Conservation (phyloP, 768 basidiomycete genomes). For the Kwoniella shandongensis region DNA sequence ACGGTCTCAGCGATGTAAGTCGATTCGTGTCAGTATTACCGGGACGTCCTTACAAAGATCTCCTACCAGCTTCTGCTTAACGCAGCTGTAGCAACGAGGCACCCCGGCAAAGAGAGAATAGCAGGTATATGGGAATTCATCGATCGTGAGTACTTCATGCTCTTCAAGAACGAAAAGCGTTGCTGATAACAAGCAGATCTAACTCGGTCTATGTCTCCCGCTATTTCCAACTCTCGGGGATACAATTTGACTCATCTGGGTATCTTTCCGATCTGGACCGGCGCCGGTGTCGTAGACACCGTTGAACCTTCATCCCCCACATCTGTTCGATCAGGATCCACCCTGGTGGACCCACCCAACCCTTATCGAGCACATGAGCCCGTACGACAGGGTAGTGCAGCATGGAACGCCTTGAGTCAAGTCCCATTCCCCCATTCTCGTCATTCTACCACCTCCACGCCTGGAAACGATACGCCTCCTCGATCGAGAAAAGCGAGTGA, state of each 20-base stretch:
- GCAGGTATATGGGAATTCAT: conserved; percentile 46
- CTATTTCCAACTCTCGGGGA: conserved; percentile 19
- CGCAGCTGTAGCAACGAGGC: conserved; percentile 40
- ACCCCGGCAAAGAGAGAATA: conserved; percentile 36
- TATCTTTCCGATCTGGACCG: conserved; percentile 45
- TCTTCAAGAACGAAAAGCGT: neutral
- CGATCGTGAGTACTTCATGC: conserved; percentile 32
- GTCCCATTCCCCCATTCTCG: conserved; percentile 12
- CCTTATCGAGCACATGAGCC: conserved; percentile 3
- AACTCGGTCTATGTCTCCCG: conserved; percentile 37
- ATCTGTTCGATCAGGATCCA: conserved; percentile 6
- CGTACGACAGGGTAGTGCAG: conserved; percentile 17
- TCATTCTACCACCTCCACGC: conserved; percentile 15
- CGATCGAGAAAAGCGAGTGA: conserved; percentile 20
- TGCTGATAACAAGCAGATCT: conserved; percentile 30
- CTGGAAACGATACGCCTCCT: conserved; percentile 11
- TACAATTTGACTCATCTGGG: conserved; percentile 47
- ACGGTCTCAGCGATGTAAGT: conserved; percentile 48
- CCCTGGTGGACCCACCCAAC: neutral
- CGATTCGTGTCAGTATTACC: neutral
- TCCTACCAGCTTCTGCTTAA: conserved; percentile 40
- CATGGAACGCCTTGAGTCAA: conserved; percentile 15
- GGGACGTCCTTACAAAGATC: neutral
- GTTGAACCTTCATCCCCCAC: conserved; percentile 13
- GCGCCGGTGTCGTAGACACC: conserved; percentile 4